Evolutionary conservation across 352 stramenopile genomes (phyloP), one percentile per base, ranked within the genome.

Genomic region (Elongisporangium prolatum): DNA sequence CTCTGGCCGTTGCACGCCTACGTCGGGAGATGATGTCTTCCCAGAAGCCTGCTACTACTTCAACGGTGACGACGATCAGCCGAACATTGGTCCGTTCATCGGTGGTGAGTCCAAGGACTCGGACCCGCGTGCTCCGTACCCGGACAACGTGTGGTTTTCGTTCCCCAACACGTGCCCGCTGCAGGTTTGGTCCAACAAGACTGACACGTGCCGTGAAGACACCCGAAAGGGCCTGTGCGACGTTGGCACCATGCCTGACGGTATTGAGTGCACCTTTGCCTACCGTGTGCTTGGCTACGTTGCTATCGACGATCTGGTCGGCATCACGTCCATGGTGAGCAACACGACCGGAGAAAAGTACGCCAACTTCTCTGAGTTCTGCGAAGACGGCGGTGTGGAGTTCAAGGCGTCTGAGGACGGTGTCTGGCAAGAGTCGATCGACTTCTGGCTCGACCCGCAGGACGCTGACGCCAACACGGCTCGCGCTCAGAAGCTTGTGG

Each of bases 241-340:
- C 61, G 53, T 76, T 16, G 74, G 67, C 55, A 66, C 77, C 44
- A 68, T 82, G 69, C 81, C 81, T 4, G 75, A 91, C 50, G 79
- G 78, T 21, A 60, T 86, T 2, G 71, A 60, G 48, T 87, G 77
- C 59, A 84, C 75, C n/a, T 87, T 60, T 56, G 77, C 66, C 21
- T 91, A 89, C 77, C 71, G 74, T 52, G 70, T 91, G 54, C 63
- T 89, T 0, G 78, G 81, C 44, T 89, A 74, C 59, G 53, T 91
- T n/a, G 61, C 62, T 16, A 85, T 91, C 48, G 82, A 89, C 55
- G 82, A 91, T 64, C 65, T 91, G 8, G 82, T 91, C 3, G 80
- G 80, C 51, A 91, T 91, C 58, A 91, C 77, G 16, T 72, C 71
- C 18, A 83, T 88, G 68, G 55, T 60, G 25, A 88, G 71, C 62